These are phyloP conservation scores for Penicillium angulare DNA, from an alignment of 495 filamentous ascomycete genomes.

Conservation along the genomic window DNA sequence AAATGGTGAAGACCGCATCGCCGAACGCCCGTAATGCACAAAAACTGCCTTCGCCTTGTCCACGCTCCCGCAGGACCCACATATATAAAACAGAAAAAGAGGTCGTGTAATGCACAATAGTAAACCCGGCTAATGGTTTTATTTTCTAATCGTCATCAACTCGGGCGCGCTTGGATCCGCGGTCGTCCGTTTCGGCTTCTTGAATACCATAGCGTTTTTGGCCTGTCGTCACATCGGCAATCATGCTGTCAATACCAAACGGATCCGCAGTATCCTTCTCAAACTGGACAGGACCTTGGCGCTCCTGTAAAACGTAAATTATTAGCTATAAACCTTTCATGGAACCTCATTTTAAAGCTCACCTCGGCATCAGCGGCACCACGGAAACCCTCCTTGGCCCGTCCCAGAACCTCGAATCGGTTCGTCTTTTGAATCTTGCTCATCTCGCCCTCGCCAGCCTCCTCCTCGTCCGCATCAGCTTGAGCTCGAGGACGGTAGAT, in stretches of 20 bases:
- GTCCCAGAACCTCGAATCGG: constrained; percentile 84
- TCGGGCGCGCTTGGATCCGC: constrained; percentile 71
- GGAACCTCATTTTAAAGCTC: constrained; percentile 28
- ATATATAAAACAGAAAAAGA: constrained; percentile 2
- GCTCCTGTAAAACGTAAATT: constrained; percentile 46
- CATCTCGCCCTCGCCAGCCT: constrained; percentile 79
- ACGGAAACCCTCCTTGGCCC: constrained; percentile 82
- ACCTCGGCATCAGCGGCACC: constrained; percentile 86
- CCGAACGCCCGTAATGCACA: constrained; percentile 33
- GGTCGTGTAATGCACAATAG: constrained; percentile 9
- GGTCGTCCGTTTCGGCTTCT: constrained; percentile 58
- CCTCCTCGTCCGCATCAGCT: constrained; percentile 69
- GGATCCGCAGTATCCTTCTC: constrained; percentile 89
- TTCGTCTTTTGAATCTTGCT: constrained; percentile 79
- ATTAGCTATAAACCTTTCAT: constrained; percentile 16
- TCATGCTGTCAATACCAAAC: constrained; percentile 91
- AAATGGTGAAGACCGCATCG: constrained; percentile 4
- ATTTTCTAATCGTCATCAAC: constrained; percentile 68
- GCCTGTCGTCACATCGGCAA: constrained; percentile 69
- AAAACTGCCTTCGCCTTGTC: not conserved
- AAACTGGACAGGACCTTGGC: constrained; percentile 95
- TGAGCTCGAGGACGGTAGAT: constrained; percentile 84
- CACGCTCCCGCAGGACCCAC: not conserved
- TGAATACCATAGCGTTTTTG: constrained; percentile 86
- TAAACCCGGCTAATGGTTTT: not conserved